These are phyloP conservation scores for Hirschioporus abietinus DNA, from an alignment of 768 basidiomycete species.

Conservation along the genomic window DNA sequence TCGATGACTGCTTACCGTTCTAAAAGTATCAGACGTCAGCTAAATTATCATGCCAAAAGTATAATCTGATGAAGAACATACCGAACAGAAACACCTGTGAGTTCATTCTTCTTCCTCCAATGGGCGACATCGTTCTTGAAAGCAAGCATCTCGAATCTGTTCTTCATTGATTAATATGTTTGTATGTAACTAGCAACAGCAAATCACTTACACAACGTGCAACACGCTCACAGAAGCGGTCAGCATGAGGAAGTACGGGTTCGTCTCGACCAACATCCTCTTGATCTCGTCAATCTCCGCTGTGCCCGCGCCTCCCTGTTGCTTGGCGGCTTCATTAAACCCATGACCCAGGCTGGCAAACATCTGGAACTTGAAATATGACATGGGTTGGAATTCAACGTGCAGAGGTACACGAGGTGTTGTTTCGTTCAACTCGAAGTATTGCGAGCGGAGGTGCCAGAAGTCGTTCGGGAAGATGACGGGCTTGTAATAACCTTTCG, in stretches of 20 bases:
- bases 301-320: constrained; percentile 53
- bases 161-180: constrained; percentile 10
- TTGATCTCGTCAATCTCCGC: constrained; percentile 94
- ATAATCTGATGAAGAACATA: constrained; percentile 27
- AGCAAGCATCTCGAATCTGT: constrained; percentile 90
- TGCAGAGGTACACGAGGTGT: constrained; percentile 74
- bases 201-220: constrained; percentile 69
- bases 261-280: constrained; percentile 85
- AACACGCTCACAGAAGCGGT: constrained; percentile 83
- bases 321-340: constrained; percentile 81
- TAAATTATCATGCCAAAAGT: constrained; percentile 8
- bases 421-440: constrained; percentile 80
- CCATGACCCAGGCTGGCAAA: constrained; percentile 81
- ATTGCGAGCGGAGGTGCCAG: constrained; percentile 83
- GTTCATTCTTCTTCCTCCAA: constrained; percentile 91
- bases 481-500: constrained; percentile 74
- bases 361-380: constrained; percentile 82
- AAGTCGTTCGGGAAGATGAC: constrained; percentile 93
- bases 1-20: background rate
- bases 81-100: constrained; percentile 94
- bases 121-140: constrained; percentile 95
- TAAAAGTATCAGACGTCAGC: constrained; percentile 12
- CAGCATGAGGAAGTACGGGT: constrained; percentile 81
- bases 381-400: constrained; percentile 80
- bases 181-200: constrained; percentile 8